Conservation (phyloP, 148 eudicot genomes). For the Polygonum aviculare region DNA sequence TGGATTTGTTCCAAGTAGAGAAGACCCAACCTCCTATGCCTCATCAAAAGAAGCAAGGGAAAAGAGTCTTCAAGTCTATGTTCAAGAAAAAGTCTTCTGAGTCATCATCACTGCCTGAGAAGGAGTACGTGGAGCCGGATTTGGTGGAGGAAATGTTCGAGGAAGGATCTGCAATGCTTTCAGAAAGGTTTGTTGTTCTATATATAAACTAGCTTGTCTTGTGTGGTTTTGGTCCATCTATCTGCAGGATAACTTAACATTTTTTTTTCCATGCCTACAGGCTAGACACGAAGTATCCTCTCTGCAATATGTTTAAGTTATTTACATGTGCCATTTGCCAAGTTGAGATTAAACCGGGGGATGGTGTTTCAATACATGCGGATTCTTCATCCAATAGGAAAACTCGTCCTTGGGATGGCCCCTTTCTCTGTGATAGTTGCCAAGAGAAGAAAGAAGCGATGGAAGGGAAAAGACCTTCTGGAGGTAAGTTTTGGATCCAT, state of each 20-base stretch:
- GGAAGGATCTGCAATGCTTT: constrained; percentile 92
- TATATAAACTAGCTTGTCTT: background rate
- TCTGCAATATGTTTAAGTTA: constrained; percentile 96
- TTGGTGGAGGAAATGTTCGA: constrained; percentile 79
- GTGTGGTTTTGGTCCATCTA: constrained; percentile 1
- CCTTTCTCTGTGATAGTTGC: constrained; percentile 85
- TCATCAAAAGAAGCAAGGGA: constrained; percentile 69
- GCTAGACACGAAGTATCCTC: constrained; percentile 79
- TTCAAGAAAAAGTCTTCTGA: constrained; percentile 60
- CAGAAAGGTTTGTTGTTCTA: constrained; percentile 51
- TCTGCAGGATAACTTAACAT: background rate
- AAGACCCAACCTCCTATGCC: constrained; percentile 51
- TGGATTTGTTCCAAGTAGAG: constrained; percentile 63
- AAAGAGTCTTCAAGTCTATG: constrained; percentile 74
- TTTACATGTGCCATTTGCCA: constrained; percentile 95
- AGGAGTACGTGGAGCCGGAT: constrained; percentile 60
- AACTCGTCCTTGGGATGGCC: constrained; percentile 96
- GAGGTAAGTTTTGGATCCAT: constrained; percentile 36
- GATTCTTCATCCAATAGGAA: constrained; percentile 37
- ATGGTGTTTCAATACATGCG: constrained; percentile 79
- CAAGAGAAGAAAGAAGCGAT: constrained; percentile 94
- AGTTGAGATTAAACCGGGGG: constrained; percentile 88
- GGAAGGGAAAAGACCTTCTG: constrained; percentile 95
- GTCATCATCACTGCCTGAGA: constrained; percentile 41
- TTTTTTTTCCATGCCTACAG: constrained; percentile 29